phyloP scores from a whole-genome alignment of 139 green algal genomes.

The Micromonas commoda region DNA sequence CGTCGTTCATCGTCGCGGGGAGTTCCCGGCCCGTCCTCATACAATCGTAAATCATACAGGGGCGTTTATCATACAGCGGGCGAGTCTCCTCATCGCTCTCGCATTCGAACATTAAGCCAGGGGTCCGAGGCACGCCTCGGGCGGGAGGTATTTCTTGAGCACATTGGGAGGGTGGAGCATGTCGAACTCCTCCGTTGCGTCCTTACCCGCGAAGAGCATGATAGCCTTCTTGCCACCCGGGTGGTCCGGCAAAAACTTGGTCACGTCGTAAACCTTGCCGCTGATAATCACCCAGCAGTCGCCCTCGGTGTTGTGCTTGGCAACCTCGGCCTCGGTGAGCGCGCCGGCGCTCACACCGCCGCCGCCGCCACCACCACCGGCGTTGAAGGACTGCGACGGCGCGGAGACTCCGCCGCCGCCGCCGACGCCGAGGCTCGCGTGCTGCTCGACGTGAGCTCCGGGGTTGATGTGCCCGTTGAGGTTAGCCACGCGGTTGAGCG shows the following conservation, averaged over 20 bases:
- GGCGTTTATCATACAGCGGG: too few species aligned
- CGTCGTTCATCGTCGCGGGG: too few species aligned
- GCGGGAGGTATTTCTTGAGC: conserved; percentile 37
- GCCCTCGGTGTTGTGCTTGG: conserved; percentile 39
- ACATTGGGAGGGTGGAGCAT: conserved; percentile 42
- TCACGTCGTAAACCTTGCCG: conserved; percentile 41
- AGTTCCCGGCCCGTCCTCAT: background rate
- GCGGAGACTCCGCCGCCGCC: conserved; percentile 6
- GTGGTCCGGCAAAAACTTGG: conserved; percentile 39
- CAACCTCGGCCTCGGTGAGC: conserved; percentile 27
- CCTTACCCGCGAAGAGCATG: conserved; percentile 39
- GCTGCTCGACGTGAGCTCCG: background rate
- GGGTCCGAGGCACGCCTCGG: conserved; percentile 25
- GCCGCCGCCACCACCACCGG: background rate
- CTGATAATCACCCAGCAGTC: conserved; percentile 41
- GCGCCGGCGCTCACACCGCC: background rate
- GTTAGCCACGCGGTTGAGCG: background rate
- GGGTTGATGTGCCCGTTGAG: conserved; percentile 24
- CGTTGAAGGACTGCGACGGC: background rate
- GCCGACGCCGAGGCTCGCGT: background rate
- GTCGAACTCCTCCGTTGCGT: conserved; percentile 43
- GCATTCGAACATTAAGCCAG: conserved; percentile 8
- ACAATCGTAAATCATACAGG: too few species aligned
- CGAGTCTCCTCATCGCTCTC: background rate
- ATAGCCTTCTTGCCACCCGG: conserved; percentile 41